Conservation (phyloP, 306 rosid species). For the Pyrus pyrifolia region DNA sequence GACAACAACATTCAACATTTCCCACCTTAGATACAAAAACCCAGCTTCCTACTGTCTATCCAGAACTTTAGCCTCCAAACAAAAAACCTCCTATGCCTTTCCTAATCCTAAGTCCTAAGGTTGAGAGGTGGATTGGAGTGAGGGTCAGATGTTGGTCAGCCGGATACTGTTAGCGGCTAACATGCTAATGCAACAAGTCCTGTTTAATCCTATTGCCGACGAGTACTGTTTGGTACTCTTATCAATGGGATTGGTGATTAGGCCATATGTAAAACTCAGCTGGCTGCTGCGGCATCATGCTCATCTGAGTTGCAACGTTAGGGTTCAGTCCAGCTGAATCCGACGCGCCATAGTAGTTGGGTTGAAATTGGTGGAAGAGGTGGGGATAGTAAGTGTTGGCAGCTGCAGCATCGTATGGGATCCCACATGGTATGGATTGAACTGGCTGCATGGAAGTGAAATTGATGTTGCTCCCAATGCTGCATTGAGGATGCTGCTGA, state of each 20-base stretch:
- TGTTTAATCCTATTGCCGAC: not conserved
- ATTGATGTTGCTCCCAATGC: slow-evolving; percentile 41
- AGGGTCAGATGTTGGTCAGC: slow-evolving; percentile 51
- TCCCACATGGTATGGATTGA: slow-evolving; percentile 52
- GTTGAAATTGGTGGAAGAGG: slow-evolving; percentile 57
- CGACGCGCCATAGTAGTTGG: slow-evolving; percentile 23
- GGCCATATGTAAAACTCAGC: slow-evolving; percentile 88
- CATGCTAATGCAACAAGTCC: not conserved
- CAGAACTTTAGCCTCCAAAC: slow-evolving; percentile 31
- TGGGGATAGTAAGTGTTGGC: slow-evolving; percentile 51
- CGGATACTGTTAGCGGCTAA: slow-evolving; percentile 39
- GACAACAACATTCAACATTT: slow-evolving; percentile 15
- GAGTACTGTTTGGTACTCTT: not conserved
- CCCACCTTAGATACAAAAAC: slow-evolving; percentile 43
- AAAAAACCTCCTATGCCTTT: slow-evolving; percentile 38
- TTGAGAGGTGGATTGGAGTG: slow-evolving; percentile 35
- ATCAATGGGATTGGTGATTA: slow-evolving; percentile 49
- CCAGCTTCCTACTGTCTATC: slow-evolving; percentile 30
- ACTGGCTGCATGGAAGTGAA: slow-evolving; percentile 56
- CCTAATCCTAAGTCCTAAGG: slow-evolving; percentile 29
- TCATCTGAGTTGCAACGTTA: slow-evolving; percentile 19
- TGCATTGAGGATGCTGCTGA: slow-evolving; percentile 42
- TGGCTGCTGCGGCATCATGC: slow-evolving; percentile 29
- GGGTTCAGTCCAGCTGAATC: slow-evolving; percentile 22
- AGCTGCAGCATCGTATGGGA: slow-evolving; percentile 48